Conservation (phyloP, 768 basidiomycete genomes). For the Baorangia bicolor region DNA sequence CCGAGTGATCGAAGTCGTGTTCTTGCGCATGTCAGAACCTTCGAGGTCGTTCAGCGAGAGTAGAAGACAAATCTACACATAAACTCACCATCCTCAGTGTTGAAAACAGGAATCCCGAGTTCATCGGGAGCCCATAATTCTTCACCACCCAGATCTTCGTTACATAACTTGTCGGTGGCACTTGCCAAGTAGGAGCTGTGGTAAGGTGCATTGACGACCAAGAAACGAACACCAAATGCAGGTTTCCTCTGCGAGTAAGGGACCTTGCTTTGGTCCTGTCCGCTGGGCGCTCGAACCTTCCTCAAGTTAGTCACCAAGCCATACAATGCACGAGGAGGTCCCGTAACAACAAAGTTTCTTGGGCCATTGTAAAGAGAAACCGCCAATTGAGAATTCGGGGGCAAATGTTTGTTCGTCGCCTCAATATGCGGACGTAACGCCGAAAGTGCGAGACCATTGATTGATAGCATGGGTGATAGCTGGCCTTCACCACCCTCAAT, state of each 20-base stretch:
- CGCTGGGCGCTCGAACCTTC: constrained; percentile 83
- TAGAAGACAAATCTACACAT: constrained; percentile 17
- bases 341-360: constrained; percentile 88
- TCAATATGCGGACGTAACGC: constrained; percentile 79
- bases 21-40: constrained; percentile 83
- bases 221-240: constrained; percentile 88
- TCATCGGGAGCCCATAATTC: constrained; percentile 75
- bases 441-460: constrained; percentile 76
- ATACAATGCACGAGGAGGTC: constrained; percentile 87
- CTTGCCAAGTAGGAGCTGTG: constrained; percentile 84
- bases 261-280: constrained; percentile 90
- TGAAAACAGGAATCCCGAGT: constrained; percentile 80
- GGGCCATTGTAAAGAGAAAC: constrained; percentile 95
- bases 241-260: constrained; percentile 95
- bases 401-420: constrained; percentile 86
- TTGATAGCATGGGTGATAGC: constrained; percentile 91
- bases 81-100: constrained; percentile 86
- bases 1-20: constrained; percentile 72
- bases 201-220: constrained; percentile 95
- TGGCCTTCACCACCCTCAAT: constrained; percentile 91
- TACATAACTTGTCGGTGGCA: constrained; percentile 70
- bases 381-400: constrained; percentile 71
- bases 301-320: constrained; percentile 90
- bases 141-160: constrained; percentile 72
- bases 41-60: constrained; percentile 13